Evolutionary conservation across 495 filamentous ascomycete species (phyloP).

Genomic region (Penicillium psychrofluorescens): DNA sequence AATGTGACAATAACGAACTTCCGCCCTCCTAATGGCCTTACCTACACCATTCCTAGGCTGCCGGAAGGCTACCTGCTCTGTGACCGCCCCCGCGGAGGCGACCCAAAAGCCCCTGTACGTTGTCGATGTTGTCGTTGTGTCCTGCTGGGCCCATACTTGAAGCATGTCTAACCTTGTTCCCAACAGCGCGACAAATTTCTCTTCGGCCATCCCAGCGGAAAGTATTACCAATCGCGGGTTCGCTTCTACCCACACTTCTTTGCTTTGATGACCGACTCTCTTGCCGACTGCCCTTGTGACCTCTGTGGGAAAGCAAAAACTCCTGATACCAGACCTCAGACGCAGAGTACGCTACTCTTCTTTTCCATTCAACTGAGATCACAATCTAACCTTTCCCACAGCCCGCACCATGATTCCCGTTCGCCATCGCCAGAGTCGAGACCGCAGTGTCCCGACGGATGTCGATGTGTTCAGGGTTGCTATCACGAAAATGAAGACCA

Average conservation of each 20-base stretch:
- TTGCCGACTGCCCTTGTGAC: constrained; percentile 27
- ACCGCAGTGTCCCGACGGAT: too few species aligned
- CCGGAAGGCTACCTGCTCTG: constrained; percentile 48
- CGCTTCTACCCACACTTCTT: constrained; percentile 53
- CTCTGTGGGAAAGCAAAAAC: constrained; percentile 19
- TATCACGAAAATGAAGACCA: constrained; percentile 26
- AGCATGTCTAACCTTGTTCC: not conserved
- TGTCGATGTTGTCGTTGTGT: too few species aligned
- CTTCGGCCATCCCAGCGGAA: constrained; percentile 47
- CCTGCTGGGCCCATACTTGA: too few species aligned
- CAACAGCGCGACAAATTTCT: constrained; percentile 43
- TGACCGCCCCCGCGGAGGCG: constrained; percentile 31
- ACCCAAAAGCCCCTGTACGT: constrained; percentile 8
- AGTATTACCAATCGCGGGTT: constrained; percentile 42
- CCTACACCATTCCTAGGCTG: constrained; percentile 44
- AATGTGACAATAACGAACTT: not conserved
- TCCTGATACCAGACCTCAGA: too few species aligned
- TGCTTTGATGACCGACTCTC: constrained; percentile 43
- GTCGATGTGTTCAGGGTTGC: too few species aligned
- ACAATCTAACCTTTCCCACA: too few species aligned
- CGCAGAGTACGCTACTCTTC: too few species aligned
- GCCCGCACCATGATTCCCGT: too few species aligned
- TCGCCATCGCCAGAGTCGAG: too few species aligned
- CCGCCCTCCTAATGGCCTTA: constrained; percentile 22
- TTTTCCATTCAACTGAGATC: too few species aligned